phyloP scores from a whole-genome alignment of 2,329 filamentous ascomycete species.

The Balansia obtecta region DNA sequence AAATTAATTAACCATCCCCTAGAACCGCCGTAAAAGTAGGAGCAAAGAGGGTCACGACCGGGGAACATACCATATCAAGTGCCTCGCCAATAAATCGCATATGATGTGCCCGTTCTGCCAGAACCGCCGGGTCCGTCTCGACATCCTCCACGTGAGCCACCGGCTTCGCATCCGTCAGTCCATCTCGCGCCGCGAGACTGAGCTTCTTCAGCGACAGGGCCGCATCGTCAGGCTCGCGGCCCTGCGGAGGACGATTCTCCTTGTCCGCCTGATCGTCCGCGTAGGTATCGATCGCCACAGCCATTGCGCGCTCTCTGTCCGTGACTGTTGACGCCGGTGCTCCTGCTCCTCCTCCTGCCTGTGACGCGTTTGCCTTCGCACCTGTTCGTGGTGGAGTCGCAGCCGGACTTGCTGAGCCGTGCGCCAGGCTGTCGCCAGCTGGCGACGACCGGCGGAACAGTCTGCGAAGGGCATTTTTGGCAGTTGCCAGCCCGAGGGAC shows the following conservation, averaged over 20 bases:
- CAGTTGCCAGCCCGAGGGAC: constrained; percentile 18
- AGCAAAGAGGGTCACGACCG: not conserved
- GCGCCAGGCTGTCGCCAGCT: constrained; percentile 10
- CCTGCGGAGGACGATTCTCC: constrained; percentile 17
- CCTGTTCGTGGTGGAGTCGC: constrained; percentile 3
- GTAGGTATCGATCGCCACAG: constrained; percentile 7
- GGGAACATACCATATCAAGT: constrained; percentile 60
- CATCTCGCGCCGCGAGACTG: constrained; percentile 7
- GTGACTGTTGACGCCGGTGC: constrained; percentile 2
- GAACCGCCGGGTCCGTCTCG: constrained; percentile 15
- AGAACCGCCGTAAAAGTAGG: not conserved
- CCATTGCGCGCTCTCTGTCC: not conserved
- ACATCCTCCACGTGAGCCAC: not conserved
- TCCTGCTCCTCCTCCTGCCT: constrained; percentile 5
- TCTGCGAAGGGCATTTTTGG: constrained; percentile 19
- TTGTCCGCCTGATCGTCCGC: constrained; percentile 11
- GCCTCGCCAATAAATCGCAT: constrained; percentile 69
- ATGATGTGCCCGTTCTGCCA: constrained; percentile 22
- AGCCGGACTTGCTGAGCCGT: not conserved
- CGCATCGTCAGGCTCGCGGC: not conserved
- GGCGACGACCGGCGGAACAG: constrained; percentile 17
- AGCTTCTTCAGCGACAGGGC: constrained; percentile 11
- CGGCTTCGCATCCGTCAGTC: not conserved
- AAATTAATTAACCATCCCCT: not conserved
- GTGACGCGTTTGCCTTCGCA: constrained; percentile 1